These are phyloP conservation scores for Flaveria brownii DNA, from an alignment of 129 eudicot species.

Conservation along the genomic window DNA sequence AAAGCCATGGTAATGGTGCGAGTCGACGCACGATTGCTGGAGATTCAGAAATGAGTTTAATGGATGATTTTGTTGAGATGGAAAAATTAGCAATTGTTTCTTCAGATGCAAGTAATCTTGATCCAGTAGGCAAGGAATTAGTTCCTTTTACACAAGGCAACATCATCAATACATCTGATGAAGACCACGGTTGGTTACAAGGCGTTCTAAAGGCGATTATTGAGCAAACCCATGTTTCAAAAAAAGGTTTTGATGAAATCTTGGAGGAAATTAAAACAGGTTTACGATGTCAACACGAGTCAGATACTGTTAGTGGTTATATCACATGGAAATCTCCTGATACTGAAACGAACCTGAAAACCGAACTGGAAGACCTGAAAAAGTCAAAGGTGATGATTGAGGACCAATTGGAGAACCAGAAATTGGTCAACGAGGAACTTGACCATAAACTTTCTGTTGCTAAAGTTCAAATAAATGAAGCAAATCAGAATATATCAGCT, in stretches of 20 bases:
- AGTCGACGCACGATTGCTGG: slow-evolving; percentile 41
- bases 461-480: slow-evolving; percentile 53
- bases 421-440: slow-evolving; percentile 72
- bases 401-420: slow-evolving; percentile 78
- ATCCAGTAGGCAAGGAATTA: slow-evolving; percentile 52
- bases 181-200: slow-evolving; percentile 52
- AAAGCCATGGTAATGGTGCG: slow-evolving; percentile 16
- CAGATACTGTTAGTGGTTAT: slow-evolving; percentile 51
- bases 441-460: slow-evolving; percentile 77
- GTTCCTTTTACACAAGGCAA: slow-evolving; percentile 43
- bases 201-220: slow-evolving; percentile 38
- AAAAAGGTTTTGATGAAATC: slow-evolving; percentile 51
- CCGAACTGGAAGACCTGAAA: slow-evolving; percentile 47
- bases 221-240: slow-evolving; percentile 57
- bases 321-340: slow-evolving; percentile 69
- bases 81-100: slow-evolving; percentile 78
- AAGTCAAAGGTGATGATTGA: slow-evolving; percentile 52
- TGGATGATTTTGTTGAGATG: slow-evolving; percentile 85
- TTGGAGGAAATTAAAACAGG: slow-evolving; percentile 54
- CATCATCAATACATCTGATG: slow-evolving; percentile 8
- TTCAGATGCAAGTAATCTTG: slow-evolving; percentile 34
- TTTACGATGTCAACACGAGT: slow-evolving; percentile 18
- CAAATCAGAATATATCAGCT: slow-evolving; percentile 66
- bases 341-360: slow-evolving; percentile 36
- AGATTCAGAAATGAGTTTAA: slow-evolving; percentile 60